Base-by-base conservation (phyloP, 2,329 filamentous ascomycete species). In the Paraphoma chrysanthemicola region DNA sequence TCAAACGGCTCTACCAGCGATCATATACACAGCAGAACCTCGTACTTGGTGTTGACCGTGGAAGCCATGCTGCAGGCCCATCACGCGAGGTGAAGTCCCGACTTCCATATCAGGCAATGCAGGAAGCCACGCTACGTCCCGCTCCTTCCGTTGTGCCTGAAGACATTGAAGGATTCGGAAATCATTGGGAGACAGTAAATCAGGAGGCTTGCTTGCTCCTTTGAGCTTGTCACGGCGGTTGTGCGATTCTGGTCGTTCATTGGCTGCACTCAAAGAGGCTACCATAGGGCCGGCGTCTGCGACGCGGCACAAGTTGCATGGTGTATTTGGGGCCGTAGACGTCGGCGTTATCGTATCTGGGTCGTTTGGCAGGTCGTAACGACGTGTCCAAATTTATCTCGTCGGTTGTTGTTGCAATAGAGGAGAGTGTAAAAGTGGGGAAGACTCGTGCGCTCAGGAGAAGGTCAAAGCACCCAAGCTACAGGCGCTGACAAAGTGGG, bases 171-270 rank as follows among this genome's bases (percentile, higher is more conserved):
- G n/a, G 30, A 7, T 16, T 23, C 18, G 18, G 17, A 33, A 55
- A 16, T 28, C 12, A 67, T 67, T 66, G 64, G 64, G 29, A 31
- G 41, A 44, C 41, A 44, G n/a, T 56, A 41, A 49, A 50, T 59
- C 44, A 58, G 23, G 48, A 51, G 57, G 57, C 56, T 53, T 57
- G 38, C 43, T 48, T 54, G 48, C 39, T 57, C 57, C 57, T 50
- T 60, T 56, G 44, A 56, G 52, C 53, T 52, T 62, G 51, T 62
- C 53, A 59, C 56, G 48, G 42, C 48, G 41, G 30, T 48, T 46
- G 57, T 43, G 41, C 7, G 4, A 30, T 57, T 59, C 52, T 54
- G 50, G 11, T 17, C 23, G 51, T 28, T 41, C 9, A 68, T 68
- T 68, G 65, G 65, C 14, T 28, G 17, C 18, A 9, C 29, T 7